Evolutionary conservation across 306 rosid genomes (phyloP), one percentile per base, ranked within the genome.

Genomic region (Styphnolobium japonicum): DNA sequence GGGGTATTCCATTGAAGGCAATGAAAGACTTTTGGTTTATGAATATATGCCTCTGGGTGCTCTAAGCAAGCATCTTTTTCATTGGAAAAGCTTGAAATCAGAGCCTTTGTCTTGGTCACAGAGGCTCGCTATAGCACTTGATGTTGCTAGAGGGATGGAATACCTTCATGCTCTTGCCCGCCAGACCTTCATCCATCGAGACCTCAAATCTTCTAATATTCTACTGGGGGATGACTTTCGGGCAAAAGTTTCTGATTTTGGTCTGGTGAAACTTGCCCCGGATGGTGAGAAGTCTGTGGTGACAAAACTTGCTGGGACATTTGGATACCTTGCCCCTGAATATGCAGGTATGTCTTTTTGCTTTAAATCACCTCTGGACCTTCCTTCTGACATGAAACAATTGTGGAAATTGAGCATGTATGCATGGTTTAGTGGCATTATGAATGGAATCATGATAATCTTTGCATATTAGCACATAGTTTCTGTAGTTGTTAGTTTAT

Each of bases 251-350:
- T 85, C 96, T 1, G 97, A 90, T 85, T 92, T 92, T 18, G 96
- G 97, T 73, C 72, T 92, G 78, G 97, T 92, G n/a, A 92, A 92
- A 86, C 93, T 92, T 78, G 96, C 94, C 58, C 97, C 97, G 0
- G 90, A 89, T 25, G 94, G 97, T 2, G 82, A 81, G 49, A 92
- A 92, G 67, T 90, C 92, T 25, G 71, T 92, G 69, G 92, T 80
- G 0, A 90, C 97, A 15, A 92, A 73, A 66, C 92, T 92, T 74
- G 96, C 97, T 2, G 96, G 97, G 56, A 92, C 97, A 61, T 92
- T 92, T 73, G 97, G 97, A 31, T 92, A 92, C 83, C 92, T 92
- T 48, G 96, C 97, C 65, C 97, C 97, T n/a, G 97, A 92, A 67
- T 92, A 89, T 87, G 94, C 94, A 55, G 94, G 96, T 90, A 85